Evolutionary conservation across 345 rosid genomes (phyloP).

Genomic region (Rhizophora mangle): DNA sequence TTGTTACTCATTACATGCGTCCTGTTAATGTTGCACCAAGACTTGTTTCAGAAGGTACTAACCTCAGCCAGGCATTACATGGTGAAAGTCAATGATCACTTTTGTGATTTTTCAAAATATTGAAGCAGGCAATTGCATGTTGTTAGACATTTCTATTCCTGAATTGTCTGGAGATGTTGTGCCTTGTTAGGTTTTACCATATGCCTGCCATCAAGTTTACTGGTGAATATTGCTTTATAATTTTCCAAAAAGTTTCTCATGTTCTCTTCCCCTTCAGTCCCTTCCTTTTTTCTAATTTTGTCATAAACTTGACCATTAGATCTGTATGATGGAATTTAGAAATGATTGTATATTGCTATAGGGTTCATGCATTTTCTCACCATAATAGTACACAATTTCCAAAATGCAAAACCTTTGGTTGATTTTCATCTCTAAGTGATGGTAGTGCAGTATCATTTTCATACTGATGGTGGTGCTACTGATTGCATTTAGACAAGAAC

Average conservation of each 20-base stretch:
- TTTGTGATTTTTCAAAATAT: not conserved
- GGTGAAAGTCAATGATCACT: not conserved
- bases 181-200: not conserved
- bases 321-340: not conserved
- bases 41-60: slow-evolving; percentile 71
- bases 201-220: not conserved
- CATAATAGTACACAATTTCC: not conserved
- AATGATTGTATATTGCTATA: not conserved
- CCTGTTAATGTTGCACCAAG: slow-evolving; percentile 82
- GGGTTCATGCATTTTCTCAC: not conserved
- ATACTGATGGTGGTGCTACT: not conserved
- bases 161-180: not conserved
- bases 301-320: not conserved
- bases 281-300: no score
- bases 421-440: not conserved
- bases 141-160: not conserved
- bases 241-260: no score
- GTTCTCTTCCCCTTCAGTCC: no score
- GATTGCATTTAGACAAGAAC: not conserved
- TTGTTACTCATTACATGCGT: slow-evolving; percentile 86
- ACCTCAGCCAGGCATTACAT: slow-evolving; percentile 5
- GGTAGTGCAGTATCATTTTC: not conserved
- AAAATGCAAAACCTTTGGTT: not conserved
- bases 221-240: no score
- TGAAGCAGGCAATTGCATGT: not conserved